phyloP scores from a whole-genome alignment of 2,329 filamentous ascomycete genomes.

The Fusarium globosum region DNA sequence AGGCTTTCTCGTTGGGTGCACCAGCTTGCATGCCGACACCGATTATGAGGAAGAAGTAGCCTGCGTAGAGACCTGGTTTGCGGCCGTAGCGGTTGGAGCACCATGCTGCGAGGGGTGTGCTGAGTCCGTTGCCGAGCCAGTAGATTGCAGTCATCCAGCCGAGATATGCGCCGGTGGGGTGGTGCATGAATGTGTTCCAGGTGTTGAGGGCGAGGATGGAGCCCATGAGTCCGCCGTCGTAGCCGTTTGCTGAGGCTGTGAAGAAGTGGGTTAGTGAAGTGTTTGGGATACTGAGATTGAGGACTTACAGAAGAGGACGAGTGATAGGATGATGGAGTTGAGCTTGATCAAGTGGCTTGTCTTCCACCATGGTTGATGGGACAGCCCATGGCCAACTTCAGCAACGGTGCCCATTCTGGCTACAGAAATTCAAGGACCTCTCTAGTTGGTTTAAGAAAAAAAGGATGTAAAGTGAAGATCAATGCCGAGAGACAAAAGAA shows the following conservation, averaged over 20 bases:
- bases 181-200: slow-evolving; percentile 39
- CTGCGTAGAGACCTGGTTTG: not conserved
- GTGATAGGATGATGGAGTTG: slow-evolving; percentile 1
- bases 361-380: slow-evolving; percentile 1
- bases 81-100: slow-evolving; percentile 5
- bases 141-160: slow-evolving; percentile 43
- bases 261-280: accelerated
- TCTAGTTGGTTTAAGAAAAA: no score
- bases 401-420: not conserved
- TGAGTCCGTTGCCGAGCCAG: slow-evolving; percentile 39
- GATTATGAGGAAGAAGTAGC: slow-evolving; percentile 6
- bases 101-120: slow-evolving; percentile 31
- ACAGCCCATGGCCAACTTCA: not conserved
- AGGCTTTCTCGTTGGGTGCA: not conserved
- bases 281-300: accelerated
- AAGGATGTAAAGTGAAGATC: no score
- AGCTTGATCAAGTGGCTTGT: not conserved
- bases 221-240: slow-evolving; percentile 20
- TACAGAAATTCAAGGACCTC: no score
- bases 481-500: no score
- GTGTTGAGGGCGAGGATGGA: slow-evolving; percentile 29
- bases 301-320: slow-evolving; percentile 1
- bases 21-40: slow-evolving; percentile 9
- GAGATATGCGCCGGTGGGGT: slow-evolving; percentile 32
- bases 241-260: slow-evolving; percentile 15